Evolutionary conservation across 2,329 filamentous ascomycete genomes (phyloP).

Genomic region (Fusarium chaquense): DNA sequence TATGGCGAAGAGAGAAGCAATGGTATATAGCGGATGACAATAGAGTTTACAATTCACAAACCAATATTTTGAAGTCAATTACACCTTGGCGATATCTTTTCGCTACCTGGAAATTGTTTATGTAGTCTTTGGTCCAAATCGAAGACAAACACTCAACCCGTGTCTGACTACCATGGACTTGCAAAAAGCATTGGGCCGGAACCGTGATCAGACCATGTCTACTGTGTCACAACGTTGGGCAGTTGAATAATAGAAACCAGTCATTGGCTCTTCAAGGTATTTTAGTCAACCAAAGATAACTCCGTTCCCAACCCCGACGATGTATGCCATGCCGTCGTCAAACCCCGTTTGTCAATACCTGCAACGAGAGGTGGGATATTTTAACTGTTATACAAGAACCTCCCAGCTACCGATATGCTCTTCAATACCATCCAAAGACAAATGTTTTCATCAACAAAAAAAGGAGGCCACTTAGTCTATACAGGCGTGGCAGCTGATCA

Average conservation of each 20-base stretch:
- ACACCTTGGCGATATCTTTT: not conserved
- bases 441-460: slow-evolving; percentile 26
- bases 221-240: not conserved
- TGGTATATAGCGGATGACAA: slow-evolving; percentile 20
- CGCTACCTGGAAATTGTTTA: not conserved
- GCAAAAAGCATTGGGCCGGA: not conserved
- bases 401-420: slow-evolving; percentile 6
- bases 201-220: not conserved
- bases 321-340: slow-evolving; percentile 24
- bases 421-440: slow-evolving; percentile 24
- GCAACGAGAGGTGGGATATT: slow-evolving; percentile 17
- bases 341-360: slow-evolving; percentile 8
- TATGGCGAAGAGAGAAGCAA: not conserved
- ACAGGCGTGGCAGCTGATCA: slow-evolving; percentile 9
- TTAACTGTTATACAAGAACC: slow-evolving; percentile 36
- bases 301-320: slow-evolving; percentile 31
- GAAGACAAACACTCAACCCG: not conserved
- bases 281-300: slow-evolving; percentile 28
- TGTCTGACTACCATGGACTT: not conserved
- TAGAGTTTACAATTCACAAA: slow-evolving; percentile 2
- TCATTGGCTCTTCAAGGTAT: slow-evolving; percentile 7
- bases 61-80: not conserved
- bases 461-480: slow-evolving; percentile 27
- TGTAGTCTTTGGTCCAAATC: not conserved
- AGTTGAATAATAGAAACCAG: slow-evolving; percentile 4